Evolutionary conservation across 1,284 basidiomycete species (phyloP).

Genomic region (Cystobasidium sp.): DNA sequence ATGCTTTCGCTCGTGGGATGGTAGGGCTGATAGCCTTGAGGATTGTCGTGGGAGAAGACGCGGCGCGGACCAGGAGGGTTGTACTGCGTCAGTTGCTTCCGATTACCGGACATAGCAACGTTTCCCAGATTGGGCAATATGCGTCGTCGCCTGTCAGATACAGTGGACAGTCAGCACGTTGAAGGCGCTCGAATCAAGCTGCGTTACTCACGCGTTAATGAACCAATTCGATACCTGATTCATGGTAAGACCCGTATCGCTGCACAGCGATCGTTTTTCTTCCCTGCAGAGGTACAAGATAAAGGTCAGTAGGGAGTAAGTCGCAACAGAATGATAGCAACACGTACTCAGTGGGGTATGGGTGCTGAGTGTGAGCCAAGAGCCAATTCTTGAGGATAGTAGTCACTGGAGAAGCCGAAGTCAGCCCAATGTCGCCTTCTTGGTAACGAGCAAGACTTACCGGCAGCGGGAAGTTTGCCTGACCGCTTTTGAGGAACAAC

Average conservation of each 20-base stretch:
- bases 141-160: constrained; percentile 18
- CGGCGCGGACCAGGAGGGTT: constrained; percentile 34
- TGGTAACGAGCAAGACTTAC: background rate
- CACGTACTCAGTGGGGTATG: constrained; percentile 40
- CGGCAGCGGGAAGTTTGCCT: constrained; percentile 33
- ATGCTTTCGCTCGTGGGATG: background rate
- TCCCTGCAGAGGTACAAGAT: constrained; percentile 9
- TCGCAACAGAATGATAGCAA: background rate
- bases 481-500: constrained; percentile 23
- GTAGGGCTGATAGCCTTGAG: background rate
- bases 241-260: constrained; percentile 33
- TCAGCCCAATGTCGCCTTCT: background rate
- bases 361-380: constrained; percentile 31
- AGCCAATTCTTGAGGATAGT: constrained; percentile 37
- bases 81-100: constrained; percentile 41
- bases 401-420: constrained; percentile 5
- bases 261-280: constrained; percentile 35
- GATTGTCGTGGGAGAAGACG: background rate
- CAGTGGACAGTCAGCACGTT: background rate
- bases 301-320: too few species aligned
- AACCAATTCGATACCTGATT: constrained; percentile 44
- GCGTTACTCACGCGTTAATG: constrained; percentile 39
- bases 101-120: constrained; percentile 26
- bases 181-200: too few species aligned
- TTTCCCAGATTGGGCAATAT: constrained; percentile 32